Evolutionary conservation across 2,329 filamentous ascomycete species (phyloP), one percentile per base, ranked within the genome.

Genomic region (Fusarium sp.): DNA sequence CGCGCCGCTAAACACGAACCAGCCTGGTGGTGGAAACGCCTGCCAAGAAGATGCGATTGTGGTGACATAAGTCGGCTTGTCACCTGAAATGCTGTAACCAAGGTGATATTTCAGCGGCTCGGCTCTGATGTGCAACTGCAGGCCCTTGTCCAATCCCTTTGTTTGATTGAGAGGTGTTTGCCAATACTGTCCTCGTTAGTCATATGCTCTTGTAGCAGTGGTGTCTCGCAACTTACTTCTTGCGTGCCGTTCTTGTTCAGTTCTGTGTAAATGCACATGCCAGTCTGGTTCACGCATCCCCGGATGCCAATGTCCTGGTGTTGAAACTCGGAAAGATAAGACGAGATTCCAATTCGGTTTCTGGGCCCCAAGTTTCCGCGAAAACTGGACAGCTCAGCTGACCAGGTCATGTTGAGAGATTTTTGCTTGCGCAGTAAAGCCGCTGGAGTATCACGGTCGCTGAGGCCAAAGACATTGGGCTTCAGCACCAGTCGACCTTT

Each of bases 1-100:
- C 1, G 32, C n/a, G 1, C 52, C 52, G 9, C 30, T 57, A 11
- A 57, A 57, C 2, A 57, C 52, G 5, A 57, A 35, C 32, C 32
- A 57, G 14, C 32, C 20, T 0, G 52, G 20, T 11, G 52, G 52
- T 6, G 52, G 30, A 37, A 57, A 57, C 5, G 52, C 52, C 20
- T 57, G 52, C 52, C 52, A 57, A 23, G 52, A 57, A 16, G 52
- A 57, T 18, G 52, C 32, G n/a, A 57, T 57, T 11, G 52, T 37
- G 5, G 52, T 37, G n/a, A 37, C 52, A 57, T 34, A 57, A 6
- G 32, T 23, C 20, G 52, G 52, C 32, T 57, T 16, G 6, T 57
- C 32, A 14, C 20, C 52, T 37, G 7, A 32, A 7, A 57, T 2
- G 32, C 52, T 57, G 20, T 57, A 57, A 5, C 52, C 52, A 13